phyloP scores from a whole-genome alignment of 192 early-diverging fungal genomes.

The Dimargaris verticillata region DNA sequence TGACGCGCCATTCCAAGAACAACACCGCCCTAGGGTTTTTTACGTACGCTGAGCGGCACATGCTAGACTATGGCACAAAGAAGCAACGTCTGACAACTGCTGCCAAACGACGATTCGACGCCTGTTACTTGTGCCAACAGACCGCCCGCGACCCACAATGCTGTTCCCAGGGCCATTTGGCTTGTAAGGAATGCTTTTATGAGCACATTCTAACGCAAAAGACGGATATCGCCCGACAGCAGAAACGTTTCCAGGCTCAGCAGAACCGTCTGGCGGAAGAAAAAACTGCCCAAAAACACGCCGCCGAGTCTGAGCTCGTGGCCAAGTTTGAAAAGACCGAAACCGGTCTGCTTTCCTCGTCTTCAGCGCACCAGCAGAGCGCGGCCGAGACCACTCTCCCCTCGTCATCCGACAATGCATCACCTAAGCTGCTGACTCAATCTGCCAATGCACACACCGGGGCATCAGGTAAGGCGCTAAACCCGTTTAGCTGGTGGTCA shows the following conservation, averaged over 20 bases:
- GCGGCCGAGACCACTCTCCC: neutral
- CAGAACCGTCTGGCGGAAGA: neutral
- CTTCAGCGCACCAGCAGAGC: neutral
- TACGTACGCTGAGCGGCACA: slow-evolving; percentile 73
- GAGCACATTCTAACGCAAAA: slow-evolving; percentile 75
- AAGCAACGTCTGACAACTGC: slow-evolving; percentile 73
- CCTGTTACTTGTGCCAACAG: slow-evolving; percentile 77
- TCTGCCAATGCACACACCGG: too few relatives aligned
- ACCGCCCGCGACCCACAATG: slow-evolving; percentile 50
- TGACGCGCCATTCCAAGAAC: slow-evolving; percentile 85
- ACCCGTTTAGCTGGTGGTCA: too few relatives aligned
- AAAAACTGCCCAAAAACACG: neutral
- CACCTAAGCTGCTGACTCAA: too few relatives aligned
- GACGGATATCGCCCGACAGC: slow-evolving; percentile 34
- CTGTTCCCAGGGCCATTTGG: slow-evolving; percentile 65
- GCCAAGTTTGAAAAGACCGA: slow-evolving; percentile 4
- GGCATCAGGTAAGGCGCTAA: too few relatives aligned
- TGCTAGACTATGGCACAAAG: slow-evolving; percentile 82
- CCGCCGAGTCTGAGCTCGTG: neutral
- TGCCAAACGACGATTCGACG: slow-evolving; percentile 65
- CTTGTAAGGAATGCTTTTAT: slow-evolving; percentile 78
- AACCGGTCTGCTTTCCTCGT: neutral
- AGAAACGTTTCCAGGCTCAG: neutral
- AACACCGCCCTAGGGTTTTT: slow-evolving; percentile 82
- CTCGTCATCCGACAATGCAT: neutral